Percentiles rank a stretch among this genome's conserved stretches.
phyloP scores from a whole-genome alignment of 805 yeast species.

The Myxozyma udenii region DNA sequence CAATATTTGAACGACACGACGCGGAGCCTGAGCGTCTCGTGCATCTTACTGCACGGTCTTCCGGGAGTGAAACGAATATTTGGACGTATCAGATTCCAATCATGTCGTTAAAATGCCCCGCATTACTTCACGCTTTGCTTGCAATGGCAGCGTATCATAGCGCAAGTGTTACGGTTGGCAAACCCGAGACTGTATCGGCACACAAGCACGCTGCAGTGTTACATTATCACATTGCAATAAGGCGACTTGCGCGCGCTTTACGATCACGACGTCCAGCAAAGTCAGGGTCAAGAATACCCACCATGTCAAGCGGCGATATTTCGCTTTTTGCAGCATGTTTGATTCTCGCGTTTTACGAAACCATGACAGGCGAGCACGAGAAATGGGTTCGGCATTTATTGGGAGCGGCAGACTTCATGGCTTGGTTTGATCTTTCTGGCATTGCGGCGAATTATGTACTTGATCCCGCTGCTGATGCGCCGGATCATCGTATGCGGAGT shows the following conservation, averaged over 20 bases:
- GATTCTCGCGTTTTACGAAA: conserved; percentile 18
- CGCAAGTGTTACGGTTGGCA: background rate
- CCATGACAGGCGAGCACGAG: conserved; percentile 18
- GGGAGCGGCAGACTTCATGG: conserved; percentile 16
- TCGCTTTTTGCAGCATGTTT: conserved; percentile 20
- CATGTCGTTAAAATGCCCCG: conserved; percentile 16
- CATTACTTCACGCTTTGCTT: conserved; percentile 19
- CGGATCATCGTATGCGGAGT: conserved; percentile 1
- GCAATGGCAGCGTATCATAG: conserved; percentile 18
- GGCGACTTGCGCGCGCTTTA: conserved; percentile 12
- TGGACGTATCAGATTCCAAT: conserved; percentile 24
- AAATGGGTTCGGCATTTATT: conserved; percentile 21
- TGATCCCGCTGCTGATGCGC: conserved; percentile 2
- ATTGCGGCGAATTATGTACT: conserved; percentile 1
- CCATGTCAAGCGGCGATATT: conserved; percentile 3
- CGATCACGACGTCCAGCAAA: background rate
- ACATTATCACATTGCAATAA: conserved; percentile 19
- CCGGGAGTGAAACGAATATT: conserved; percentile 8
- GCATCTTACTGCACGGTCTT: conserved; percentile 1
- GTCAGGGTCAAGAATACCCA: background rate
- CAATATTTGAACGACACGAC: conserved; percentile 12
- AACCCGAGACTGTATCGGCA: conserved; percentile 6
- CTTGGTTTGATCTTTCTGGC: conserved; percentile 6
- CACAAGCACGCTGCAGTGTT: conserved; percentile 14
- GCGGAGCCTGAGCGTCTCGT: conserved; percentile 14